Evolutionary conservation across 495 filamentous ascomycete genomes (phyloP), one percentile per base, ranked within the genome.

Genomic region (Monascus purpureus): DNA sequence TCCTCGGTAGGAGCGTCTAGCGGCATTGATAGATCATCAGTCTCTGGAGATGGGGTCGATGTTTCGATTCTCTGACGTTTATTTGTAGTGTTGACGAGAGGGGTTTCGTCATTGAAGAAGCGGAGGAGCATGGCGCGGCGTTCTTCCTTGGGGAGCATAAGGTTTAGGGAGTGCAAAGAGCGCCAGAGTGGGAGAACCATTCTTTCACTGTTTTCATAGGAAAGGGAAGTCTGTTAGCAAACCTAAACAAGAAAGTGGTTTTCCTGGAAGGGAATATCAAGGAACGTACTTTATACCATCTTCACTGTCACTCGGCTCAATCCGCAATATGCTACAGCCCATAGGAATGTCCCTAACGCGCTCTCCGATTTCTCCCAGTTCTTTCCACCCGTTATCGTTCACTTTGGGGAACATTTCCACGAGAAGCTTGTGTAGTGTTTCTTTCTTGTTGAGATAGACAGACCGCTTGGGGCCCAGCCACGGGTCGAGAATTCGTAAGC

Each of bases 131-230:
- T 88, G 6, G 88, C 90, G 20, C 72, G 78, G 18, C 90, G 73
- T 29, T 97, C 90, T 47, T 97, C 90, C 60, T 96, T 97, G 31
- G 85, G 85, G 41, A 95, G 61, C 90, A 97, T 97, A 25, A 97
- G 70, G 53, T 96, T 97, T 31, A 94, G 57, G 2, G 74, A 81
- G 37, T 82, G 72, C 40, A 90, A 59, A 34, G 81, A 85, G 49
- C 85, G 76, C 90, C 90, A 97, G 14, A 97, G 59, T 6, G 90
- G 88, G 27, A 97, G 63, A 2, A 86, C 76, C 70, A 93, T 84
- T 9, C 68, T 64, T 50, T 94, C 86, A 31, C 65, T 72, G 23
- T 35, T 36, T 31, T 14, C 11, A 28, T 29, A 13, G 32, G 54
- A 32, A 54, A 19, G 31, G 12, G 31, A 26, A 15, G 11, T 24